Conservation (phyloP, 768 basidiomycete species). For the Lepiota venenata region DNA sequence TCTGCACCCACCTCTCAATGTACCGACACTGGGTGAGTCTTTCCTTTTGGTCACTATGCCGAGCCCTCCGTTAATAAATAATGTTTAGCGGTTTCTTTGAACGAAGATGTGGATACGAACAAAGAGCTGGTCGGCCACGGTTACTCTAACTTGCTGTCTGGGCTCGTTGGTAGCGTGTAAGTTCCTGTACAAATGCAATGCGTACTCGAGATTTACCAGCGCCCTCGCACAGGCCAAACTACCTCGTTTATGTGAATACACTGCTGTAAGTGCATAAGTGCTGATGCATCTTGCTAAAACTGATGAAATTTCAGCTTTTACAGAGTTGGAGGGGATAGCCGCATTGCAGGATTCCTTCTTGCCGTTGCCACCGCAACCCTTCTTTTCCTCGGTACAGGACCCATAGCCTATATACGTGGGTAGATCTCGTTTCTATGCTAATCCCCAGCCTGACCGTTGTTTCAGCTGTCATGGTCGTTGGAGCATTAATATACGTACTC, state of each 20-base stretch:
- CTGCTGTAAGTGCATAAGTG: constrained; percentile 44
- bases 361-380: constrained; percentile 69
- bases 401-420: constrained; percentile 91
- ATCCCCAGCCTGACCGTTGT: background rate
- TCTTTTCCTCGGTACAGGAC: constrained; percentile 79
- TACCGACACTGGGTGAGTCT: constrained; percentile 76
- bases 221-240: constrained; percentile 59
- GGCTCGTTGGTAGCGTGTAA: constrained; percentile 77
- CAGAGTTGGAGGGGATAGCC: constrained; percentile 85
- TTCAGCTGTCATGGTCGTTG: constrained; percentile 86
- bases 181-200: constrained; percentile 20
- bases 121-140: constrained; percentile 93
- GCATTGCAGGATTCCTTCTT: constrained; percentile 83
- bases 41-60: background rate
- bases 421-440: constrained; percentile 14
- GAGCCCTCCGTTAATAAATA: background rate
- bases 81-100: constrained; percentile 73
- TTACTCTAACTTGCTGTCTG: constrained; percentile 83
- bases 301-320: constrained; percentile 59
- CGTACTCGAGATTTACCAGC: background rate
- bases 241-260: constrained; percentile 87
- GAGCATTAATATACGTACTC: constrained; percentile 89
- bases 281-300: background rate
- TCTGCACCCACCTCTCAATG: constrained; percentile 82
- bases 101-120: constrained; percentile 87